A percentile compares a stretch with the other conserved stretches of the same genome.
These are phyloP conservation scores for Penstemon eatonii DNA, from an alignment of 257 asterid species.

Conservation along the genomic window DNA sequence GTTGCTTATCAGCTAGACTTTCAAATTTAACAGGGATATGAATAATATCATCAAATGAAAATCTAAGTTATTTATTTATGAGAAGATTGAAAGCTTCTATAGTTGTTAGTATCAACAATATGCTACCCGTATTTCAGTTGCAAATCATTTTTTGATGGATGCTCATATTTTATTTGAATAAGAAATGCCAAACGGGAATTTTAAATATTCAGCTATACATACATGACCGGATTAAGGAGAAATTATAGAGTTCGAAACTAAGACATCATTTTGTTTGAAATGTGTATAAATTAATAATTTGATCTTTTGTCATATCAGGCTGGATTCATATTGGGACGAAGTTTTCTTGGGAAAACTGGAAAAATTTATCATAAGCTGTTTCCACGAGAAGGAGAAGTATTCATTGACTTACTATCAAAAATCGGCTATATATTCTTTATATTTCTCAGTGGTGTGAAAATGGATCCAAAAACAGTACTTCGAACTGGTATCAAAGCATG, in stretches of 20 bases:
- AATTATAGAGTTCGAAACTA: background rate
- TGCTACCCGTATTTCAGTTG: background rate
- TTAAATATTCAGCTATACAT: background rate
- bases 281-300: background rate
- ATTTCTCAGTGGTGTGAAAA: conserved; percentile 83
- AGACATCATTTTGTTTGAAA: conserved; percentile 9
- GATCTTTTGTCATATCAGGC: conserved; percentile 47
- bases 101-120: background rate
- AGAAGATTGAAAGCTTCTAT: background rate
- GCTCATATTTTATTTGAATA: background rate
- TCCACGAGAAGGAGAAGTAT: conserved; percentile 62
- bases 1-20: background rate
- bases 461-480: conserved; percentile 71
- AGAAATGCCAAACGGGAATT: background rate
- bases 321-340: conserved; percentile 81
- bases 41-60: background rate
- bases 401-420: conserved; percentile 64
- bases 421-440: conserved; percentile 77
- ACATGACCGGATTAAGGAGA: background rate
- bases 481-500: conserved; percentile 76
- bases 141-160: background rate
- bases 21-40: background rate
- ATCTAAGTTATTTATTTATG: background rate
- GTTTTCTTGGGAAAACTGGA: too few relatives aligned
- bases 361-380: too few relatives aligned